phyloP scores from a whole-genome alignment of 2,329 filamentous ascomycete species.

The Aureobasidium sp. region DNA sequence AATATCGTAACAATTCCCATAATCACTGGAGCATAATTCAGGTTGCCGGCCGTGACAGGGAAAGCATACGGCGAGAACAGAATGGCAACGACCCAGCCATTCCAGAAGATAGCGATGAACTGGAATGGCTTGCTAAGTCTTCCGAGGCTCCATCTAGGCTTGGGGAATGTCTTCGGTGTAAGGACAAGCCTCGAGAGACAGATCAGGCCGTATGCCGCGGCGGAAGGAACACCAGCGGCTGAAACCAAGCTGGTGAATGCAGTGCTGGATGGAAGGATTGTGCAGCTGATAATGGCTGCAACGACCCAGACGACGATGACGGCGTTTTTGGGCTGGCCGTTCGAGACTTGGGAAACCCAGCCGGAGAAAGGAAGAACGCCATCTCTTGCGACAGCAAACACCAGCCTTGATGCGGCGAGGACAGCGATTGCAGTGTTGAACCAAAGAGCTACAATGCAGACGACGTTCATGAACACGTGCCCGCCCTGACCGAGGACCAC shows the following conservation, averaged over 20 bases:
- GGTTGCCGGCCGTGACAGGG: conserved; percentile 25
- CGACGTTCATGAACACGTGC: conserved; percentile 51
- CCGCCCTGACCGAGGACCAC: conserved; percentile 46
- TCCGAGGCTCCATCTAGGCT: conserved; percentile 29
- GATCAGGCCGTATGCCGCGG: conserved; percentile 36
- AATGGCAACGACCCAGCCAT: conserved; percentile 28
- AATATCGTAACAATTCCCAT: conserved; percentile 31
- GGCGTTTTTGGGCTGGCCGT: conserved; percentile 51
- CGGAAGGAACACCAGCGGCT: conserved; percentile 32
- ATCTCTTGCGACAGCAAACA: conserved; percentile 54
- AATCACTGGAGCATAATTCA: conserved; percentile 32
- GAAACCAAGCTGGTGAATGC: conserved; percentile 32
- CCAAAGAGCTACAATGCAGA: conserved; percentile 40
- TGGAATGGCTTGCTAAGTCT: conserved; percentile 28
- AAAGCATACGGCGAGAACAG: conserved; percentile 31
- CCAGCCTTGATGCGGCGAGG: conserved; percentile 50
- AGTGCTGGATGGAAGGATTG: conserved; percentile 45
- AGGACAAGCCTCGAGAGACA: conserved; percentile 30
- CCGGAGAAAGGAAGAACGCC: conserved; percentile 50
- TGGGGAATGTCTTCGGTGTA: conserved; percentile 28
- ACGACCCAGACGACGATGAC: conserved; percentile 50
- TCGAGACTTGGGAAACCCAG: conserved; percentile 47
- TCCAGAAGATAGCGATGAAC: conserved; percentile 30
- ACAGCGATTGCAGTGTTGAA: conserved; percentile 53
- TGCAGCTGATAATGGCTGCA: conserved; percentile 48